Percentiles rank a stretch among this genome's conserved stretches.
Evolutionary conservation across 2,329 filamentous ascomycete species (phyloP).

Genomic region (Diaporthe sp.): DNA sequence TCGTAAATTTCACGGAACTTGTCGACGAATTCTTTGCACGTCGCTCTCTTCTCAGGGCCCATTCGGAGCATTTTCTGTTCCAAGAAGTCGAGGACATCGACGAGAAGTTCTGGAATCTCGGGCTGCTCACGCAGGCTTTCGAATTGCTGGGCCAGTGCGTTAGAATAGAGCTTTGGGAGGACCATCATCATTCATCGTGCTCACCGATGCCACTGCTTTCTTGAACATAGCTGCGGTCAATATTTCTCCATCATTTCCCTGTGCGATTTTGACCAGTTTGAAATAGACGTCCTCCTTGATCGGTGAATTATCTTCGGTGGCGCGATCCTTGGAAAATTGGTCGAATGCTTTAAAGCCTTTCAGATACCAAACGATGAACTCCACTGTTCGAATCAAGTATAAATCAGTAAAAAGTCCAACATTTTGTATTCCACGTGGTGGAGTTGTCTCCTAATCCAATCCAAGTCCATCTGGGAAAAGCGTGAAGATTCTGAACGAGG

Average conservation of each 20-base stretch:
- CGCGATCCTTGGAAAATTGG: slow-evolving; percentile 17
- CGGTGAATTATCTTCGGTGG: background rate
- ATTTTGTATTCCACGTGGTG: no score
- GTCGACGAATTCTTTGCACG: slow-evolving; percentile 11
- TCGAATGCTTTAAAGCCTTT: slow-evolving; percentile 23
- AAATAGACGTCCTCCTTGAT: slow-evolving; percentile 26
- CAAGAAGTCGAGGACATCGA: slow-evolving; percentile 23
- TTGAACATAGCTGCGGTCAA: background rate
- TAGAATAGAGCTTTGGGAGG: no score
- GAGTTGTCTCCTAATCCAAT: no score
- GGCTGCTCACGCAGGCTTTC: background rate
- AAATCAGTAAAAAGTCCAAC: no score
- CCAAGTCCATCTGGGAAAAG: no score
- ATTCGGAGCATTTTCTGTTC: slow-evolving; percentile 29
- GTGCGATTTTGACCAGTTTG: background rate
- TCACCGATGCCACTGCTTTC: background rate
- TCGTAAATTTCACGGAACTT: background rate
- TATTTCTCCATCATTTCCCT: background rate
- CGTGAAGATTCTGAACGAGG: no score
- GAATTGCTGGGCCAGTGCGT: no score
- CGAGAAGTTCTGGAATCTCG: background rate
- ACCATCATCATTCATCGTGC: background rate
- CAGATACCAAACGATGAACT: slow-evolving; percentile 34
- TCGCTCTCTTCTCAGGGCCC: slow-evolving; percentile 14
- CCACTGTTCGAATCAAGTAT: slow-evolving; percentile 4